Evolutionary conservation across 2,329 filamentous ascomycete genomes (phyloP).

Genomic region (Lachnellula occidentalis): DNA sequence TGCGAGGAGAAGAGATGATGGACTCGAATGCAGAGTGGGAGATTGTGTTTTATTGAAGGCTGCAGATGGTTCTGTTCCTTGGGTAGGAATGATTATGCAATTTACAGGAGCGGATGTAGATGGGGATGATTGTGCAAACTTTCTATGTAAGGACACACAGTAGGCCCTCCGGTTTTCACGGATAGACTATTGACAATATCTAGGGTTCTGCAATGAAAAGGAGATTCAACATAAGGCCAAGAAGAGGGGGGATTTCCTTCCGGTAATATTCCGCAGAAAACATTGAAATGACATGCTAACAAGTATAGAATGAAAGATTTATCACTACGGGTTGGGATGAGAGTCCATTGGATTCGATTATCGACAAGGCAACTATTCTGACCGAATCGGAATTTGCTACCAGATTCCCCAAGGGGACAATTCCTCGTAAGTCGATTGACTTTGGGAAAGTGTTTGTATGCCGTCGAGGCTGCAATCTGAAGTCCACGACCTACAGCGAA

Average conservation of each 20-base stretch:
- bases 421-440: slow-evolving; percentile 67
- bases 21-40: slow-evolving; percentile 73
- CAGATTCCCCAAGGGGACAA: slow-evolving; percentile 67
- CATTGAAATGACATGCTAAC: slow-evolving; percentile 4
- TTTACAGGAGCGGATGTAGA: slow-evolving; percentile 72
- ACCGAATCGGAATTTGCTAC: slow-evolving; percentile 64
- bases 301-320: slow-evolving; percentile 76
- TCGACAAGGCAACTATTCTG: slow-evolving; percentile 77
- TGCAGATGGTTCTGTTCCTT: slow-evolving; percentile 79
- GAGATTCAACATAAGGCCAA: slow-evolving; percentile 81
- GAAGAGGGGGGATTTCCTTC: slow-evolving; percentile 73
- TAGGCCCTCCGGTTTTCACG: background rate
- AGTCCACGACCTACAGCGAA: slow-evolving; percentile 85
- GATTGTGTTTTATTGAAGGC: slow-evolving; percentile 85
- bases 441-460: slow-evolving; percentile 87
- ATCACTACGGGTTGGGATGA: slow-evolving; percentile 82
- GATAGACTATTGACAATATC: slow-evolving; percentile 2
- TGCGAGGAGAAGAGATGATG: slow-evolving; percentile 63
- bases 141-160: slow-evolving; percentile 54
- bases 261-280: slow-evolving; percentile 41
- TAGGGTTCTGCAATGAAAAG: slow-evolving; percentile 81
- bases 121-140: slow-evolving; percentile 73
- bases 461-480: slow-evolving; percentile 79
- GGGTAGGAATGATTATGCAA: slow-evolving; percentile 83
- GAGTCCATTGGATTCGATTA: slow-evolving; percentile 83